Evolutionary conservation across 108 stramenopile genomes (phyloP), one percentile per base, ranked within the genome.

Genomic region (Skeletonema grethae): DNA sequence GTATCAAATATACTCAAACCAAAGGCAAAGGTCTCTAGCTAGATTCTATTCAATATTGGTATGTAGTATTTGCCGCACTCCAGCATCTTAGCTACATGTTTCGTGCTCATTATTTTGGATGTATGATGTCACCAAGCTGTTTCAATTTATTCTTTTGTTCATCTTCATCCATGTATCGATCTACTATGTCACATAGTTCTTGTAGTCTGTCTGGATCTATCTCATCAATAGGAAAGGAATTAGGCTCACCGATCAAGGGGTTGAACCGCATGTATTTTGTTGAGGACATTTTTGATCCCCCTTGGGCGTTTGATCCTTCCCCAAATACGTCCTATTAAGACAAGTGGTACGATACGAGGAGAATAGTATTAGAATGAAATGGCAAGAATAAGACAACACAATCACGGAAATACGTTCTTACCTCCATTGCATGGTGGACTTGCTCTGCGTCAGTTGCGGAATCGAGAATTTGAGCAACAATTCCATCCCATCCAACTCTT

Each of bases 401-500:
- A 29, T 2, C 43, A 28, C 13, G 48, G 57, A 13, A 48, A 20
- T 5, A 72, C 7, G 0, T 22, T 36, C 77, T 73, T 53, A 73
- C 77, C 61, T 78, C 73, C 59, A 79, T 41, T n/a, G 75, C 68
- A 43, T 79, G 78, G 34, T 79, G 78, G 28, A 75, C 69, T 70
- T 69, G 69, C 69, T 94, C 93, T n/a, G 83, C 73, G 64, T 95
- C 93, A 11, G 84, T 85, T 22, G 93, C 93, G 58, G 86, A 88
- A 38, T 90, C 87, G 2, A 95, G 84, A 64, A 95, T 95, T 66
- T 95, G 93, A 63, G 85, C 87, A 67, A 95, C 90, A 60, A 95
- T 90, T 8, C 90, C 93, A 67, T 95, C 93, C 93, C 93, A 95
- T 55, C 93, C 93, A 68, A 95, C 86, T 4, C 86, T 72, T 6